A percentile compares a stretch with the other conserved stretches of the same genome.
These are phyloP conservation scores for Hamamelis virginiana DNA, from an alignment of 164 flowering plant genomes.

Conservation along the genomic window DNA sequence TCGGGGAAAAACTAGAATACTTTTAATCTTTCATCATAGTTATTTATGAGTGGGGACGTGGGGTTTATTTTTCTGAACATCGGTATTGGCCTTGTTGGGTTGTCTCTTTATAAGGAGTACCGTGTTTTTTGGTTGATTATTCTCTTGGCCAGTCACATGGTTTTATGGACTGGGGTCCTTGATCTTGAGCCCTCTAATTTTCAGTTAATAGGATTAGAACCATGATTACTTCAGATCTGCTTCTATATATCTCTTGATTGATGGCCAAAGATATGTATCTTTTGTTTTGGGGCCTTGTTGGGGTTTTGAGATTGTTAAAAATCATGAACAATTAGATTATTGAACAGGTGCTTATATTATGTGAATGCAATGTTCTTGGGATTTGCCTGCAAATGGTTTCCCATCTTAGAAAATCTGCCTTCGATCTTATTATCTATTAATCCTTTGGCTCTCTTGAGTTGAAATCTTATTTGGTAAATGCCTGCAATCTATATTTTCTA, in stretches of 20 bases:
- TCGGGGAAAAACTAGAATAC: background rate
- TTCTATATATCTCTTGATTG: background rate
- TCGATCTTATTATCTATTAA: background rate
- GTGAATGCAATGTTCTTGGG: background rate
- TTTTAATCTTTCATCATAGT: background rate
- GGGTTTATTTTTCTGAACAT: background rate
- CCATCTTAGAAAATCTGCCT: background rate
- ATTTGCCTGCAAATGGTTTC: background rate
- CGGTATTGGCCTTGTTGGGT: background rate
- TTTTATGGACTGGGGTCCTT: too few species aligned
- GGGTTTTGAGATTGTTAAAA: background rate
- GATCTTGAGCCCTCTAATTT: too few species aligned
- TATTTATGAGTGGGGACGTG: background rate
- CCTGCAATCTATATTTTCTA: background rate
- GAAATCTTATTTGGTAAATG: background rate
- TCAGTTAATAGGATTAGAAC: too few species aligned
- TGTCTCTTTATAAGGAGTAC: background rate
- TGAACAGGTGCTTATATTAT: background rate
- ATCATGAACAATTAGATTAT: background rate
- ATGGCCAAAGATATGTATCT: background rate
- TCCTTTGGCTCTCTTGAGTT: background rate
- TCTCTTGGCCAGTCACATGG: background rate
- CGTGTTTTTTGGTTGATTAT: background rate
- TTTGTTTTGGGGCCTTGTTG: background rate
- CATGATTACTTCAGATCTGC: too few species aligned